Evolutionary conservation across 1,139 yeast genomes (phyloP).

Genomic region (Nematodospora anomalae): DNA sequence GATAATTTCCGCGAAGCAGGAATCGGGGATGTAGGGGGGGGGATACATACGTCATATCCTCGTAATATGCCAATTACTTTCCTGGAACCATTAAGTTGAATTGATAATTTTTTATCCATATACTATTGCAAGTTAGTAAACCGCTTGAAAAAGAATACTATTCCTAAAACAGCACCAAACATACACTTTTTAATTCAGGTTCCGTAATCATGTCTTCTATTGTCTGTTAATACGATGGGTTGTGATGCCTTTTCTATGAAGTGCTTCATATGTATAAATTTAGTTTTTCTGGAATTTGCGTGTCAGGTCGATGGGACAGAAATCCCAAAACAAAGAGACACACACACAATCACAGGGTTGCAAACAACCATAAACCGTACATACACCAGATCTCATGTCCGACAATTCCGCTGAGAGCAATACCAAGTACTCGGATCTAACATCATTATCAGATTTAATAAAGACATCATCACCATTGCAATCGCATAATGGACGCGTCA

Average conservation of each 20-base stretch:
- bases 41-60: slow-evolving; percentile 67
- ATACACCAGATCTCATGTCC: no score
- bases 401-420: slow-evolving; percentile 4
- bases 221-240: no score
- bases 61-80: slow-evolving; percentile 69
- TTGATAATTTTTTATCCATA: slow-evolving; percentile 69
- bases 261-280: no score
- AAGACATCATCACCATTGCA: slow-evolving; percentile 9
- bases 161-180: slow-evolving; percentile 18
- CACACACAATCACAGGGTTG: neutral
- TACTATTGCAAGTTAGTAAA: slow-evolving; percentile 48
- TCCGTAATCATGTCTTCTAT: slow-evolving; percentile 52
- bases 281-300: no score
- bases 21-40: no score
- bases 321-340: neutral
- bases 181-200: slow-evolving; percentile 56
- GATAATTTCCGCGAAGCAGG: no score
- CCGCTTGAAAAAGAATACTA: neutral
- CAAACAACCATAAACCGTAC: no score
- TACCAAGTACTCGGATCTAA: slow-evolving; percentile 5
- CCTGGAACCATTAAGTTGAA: slow-evolving; percentile 74
- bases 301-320: slow-evolving; percentile 3
- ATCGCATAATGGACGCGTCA: neutral
- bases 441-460: slow-evolving; percentile 9
- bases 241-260: no score